Base-by-base conservation (phyloP, 2,329 filamentous ascomycete genomes). In the Malbranchea zuffiana region DNA sequence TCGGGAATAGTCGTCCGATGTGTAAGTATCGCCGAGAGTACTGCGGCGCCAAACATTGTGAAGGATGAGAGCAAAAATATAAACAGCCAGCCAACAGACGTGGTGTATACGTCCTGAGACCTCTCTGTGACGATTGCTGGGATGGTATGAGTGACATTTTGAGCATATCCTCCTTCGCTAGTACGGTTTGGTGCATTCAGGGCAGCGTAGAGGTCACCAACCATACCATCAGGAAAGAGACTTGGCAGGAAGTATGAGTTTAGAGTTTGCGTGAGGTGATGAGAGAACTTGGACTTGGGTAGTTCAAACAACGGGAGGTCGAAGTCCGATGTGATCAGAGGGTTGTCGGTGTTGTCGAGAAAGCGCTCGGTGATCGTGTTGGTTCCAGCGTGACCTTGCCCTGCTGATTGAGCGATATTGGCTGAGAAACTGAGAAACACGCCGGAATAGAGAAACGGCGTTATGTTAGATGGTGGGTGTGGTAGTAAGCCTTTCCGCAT, bases 211-310 rank as follows among this genome's bases (percentile, higher is more conserved):
- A 39, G 8, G 6, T 39, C 23, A 13, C 12, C 23, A n/a, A 27
- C 24, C 4, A 34, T 20, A n/a, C 3, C 37, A 13, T 32, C 25
- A 3, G 33, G 37, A 10, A 43, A 25, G 15, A 43, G 33, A 27
- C 34, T 38, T n/a, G 41, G 12, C 13, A 38, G 27, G 11, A 26
- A 38, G 26, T 43, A 41, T 4, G 37, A 40, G 34, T 41, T 41
- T 4, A 43, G 5, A 7, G 38, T 21, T 18, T 38, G 37, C 3
- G 33, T 27, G 8, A 41, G 41, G 2, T 38, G 29, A 13, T 38
- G 16, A 6, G 41, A 41, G n/a, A 43, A 37, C 3, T 12, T 17
- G 4, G 5, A 7, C 26, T 17, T 34, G 13, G 29, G 20, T n/a
- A 32, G n/a, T 5, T 13, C 6, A 1, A 23, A 12, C 11, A 43